Conservation (phyloP, 192 early-diverging fungal species). For the Allomyces arbusculus region DNA sequence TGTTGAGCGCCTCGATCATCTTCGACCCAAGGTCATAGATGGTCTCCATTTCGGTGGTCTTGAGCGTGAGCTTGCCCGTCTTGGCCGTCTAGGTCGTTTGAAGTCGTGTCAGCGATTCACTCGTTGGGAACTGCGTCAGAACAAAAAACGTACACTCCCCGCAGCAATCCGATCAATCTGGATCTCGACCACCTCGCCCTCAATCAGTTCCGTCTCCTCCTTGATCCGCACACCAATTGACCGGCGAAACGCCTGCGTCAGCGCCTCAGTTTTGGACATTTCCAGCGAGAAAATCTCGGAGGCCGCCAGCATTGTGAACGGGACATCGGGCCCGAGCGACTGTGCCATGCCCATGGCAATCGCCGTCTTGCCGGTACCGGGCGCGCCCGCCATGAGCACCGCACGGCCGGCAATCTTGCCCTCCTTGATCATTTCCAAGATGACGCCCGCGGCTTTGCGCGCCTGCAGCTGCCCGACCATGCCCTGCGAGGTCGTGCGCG, state of each 20-base stretch:
- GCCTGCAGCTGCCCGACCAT: constrained; percentile 96
- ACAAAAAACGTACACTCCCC: constrained; percentile 13
- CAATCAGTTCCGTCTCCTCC: constrained; percentile 94
- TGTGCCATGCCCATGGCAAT: constrained; percentile 99
- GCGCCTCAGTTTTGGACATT: constrained; percentile 94
- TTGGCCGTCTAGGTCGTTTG: constrained; percentile 46
- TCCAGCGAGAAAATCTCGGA: constrained; percentile 98
- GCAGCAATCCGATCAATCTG: constrained; percentile 86
- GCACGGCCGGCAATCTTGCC: constrained; percentile 94
- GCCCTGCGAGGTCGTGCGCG: constrained; percentile 65
- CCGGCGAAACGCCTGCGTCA: constrained; percentile 92
- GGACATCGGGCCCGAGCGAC: constrained; percentile 80
- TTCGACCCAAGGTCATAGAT: constrained; percentile 97
- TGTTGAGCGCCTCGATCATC: constrained; percentile 92
- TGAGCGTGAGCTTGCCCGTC: constrained; percentile 91
- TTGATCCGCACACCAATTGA: constrained; percentile 97
- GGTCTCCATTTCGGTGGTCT: constrained; percentile 99
- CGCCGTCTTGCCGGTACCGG: constrained; percentile 95
- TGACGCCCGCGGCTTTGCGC: constrained; percentile 87
- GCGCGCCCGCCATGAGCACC: constrained; percentile 94
- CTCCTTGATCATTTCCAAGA: constrained; percentile 90
- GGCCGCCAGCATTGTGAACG: constrained; percentile 91
- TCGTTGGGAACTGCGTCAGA: not conserved
- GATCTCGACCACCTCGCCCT: constrained; percentile 97
- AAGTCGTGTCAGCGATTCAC: constrained; percentile 1